Evolutionary conservation across 768 basidiomycete genomes (phyloP).

Genomic region (Lactifluus echinatus): DNA sequence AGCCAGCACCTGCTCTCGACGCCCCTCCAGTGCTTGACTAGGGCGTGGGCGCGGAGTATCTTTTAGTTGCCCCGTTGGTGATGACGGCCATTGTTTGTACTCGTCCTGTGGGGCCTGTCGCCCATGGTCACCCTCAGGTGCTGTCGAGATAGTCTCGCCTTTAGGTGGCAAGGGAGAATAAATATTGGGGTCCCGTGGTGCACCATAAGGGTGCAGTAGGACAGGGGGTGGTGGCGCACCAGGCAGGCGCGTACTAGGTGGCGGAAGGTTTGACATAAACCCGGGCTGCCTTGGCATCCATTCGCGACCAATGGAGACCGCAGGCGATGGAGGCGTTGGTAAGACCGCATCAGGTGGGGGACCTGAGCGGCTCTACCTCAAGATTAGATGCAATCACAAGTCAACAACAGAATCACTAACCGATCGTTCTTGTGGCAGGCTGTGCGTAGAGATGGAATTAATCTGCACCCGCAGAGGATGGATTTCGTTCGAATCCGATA

Average conservation of each 20-base stretch:
- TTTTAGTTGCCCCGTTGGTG: neutral
- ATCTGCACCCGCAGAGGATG: neutral
- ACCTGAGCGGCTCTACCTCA: neutral
- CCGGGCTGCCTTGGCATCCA: conserved; percentile 8
- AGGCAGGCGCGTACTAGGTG: conserved; percentile 11
- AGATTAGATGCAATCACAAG: neutral
- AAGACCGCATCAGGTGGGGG: neutral
- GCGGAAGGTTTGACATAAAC: conserved; percentile 11
- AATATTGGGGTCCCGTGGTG: neutral
- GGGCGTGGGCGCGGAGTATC: neutral
- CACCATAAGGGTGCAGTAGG: neutral
- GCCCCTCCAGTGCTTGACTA: neutral
- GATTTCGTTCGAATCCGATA: neutral
- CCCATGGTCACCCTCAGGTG: neutral
- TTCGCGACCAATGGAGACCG: neutral
- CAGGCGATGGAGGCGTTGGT: neutral
- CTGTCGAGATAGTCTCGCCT: neutral
- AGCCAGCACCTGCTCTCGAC: neutral
- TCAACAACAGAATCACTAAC: neutral
- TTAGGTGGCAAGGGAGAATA: neutral
- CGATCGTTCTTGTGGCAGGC: neutral
- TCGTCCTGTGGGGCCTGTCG: neutral
- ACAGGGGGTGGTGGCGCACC: conserved; percentile 14
- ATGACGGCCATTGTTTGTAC: neutral
- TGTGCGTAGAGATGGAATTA: neutral